Evolutionary conservation across 208 protist genomes (phyloP).

Genomic region (Wallacemonas sp.): DNA sequence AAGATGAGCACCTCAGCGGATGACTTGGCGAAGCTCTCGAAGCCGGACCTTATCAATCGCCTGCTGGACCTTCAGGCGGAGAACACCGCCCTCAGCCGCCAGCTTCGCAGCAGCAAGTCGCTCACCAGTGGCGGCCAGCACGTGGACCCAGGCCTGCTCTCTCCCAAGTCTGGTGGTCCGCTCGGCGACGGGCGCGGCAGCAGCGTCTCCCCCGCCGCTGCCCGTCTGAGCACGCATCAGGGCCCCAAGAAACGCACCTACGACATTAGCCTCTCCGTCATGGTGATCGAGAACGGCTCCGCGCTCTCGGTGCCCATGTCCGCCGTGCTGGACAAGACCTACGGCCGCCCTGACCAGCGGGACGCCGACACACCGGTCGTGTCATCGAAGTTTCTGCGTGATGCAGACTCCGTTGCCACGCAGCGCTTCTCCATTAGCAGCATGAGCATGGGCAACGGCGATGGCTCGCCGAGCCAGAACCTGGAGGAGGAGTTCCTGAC

Average conservation of each 20-base stretch:
- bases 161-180: constrained; percentile 11
- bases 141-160: constrained; percentile 24
- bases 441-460: constrained; percentile 7
- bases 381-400: constrained; percentile 51
- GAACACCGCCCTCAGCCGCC: constrained; percentile 53
- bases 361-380: constrained; percentile 89
- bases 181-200: constrained; percentile 6
- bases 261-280: constrained; percentile 81
- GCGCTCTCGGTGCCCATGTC: constrained; percentile 74
- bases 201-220: constrained; percentile 25
- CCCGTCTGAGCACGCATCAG: constrained; percentile 16
- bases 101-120: constrained; percentile 38
- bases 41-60: constrained; percentile 64
- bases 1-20: constrained; percentile 18
- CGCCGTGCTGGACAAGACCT: constrained; percentile 79
- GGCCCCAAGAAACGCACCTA: constrained; percentile 27
- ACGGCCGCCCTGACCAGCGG: constrained; percentile 66
- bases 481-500: constrained; percentile 37
- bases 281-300: constrained; percentile 88
- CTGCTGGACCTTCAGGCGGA: constrained; percentile 66
- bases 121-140: constrained; percentile 18
- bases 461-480: constrained; percentile 41
- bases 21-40: constrained; percentile 35
- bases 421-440: constrained; percentile 61
- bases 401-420: constrained; percentile 44